These are phyloP conservation scores for Naganishia onofrii DNA, from an alignment of 768 basidiomycete genomes.

Conservation along the genomic window DNA sequence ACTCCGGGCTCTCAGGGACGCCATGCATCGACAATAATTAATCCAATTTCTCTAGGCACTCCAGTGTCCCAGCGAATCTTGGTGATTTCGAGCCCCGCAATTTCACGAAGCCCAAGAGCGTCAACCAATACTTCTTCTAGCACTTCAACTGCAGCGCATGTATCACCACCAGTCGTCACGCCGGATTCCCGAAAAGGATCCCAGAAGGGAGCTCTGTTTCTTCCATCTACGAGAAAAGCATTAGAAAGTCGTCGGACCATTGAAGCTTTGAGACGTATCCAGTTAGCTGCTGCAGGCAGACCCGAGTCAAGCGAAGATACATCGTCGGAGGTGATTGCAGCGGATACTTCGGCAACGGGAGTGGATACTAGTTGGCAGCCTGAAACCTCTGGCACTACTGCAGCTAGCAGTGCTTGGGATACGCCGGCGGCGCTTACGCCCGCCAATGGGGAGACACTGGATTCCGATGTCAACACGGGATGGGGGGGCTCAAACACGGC, in stretches of 20 bases:
- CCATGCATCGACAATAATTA: not conserved
- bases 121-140: not conserved
- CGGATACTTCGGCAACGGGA: not conserved
- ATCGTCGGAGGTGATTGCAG: not conserved
- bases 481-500: not conserved
- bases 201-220: constrained; percentile 2
- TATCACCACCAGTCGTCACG: not conserved
- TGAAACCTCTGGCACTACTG: not conserved
- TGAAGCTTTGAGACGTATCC: constrained; percentile 8
- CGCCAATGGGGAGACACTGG: not conserved
- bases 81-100: not conserved
- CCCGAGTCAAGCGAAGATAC: not conserved
- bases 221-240: constrained; percentile 17
- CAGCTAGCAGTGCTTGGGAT: not conserved
- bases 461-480: not conserved
- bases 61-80: not conserved
- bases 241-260: constrained; percentile 17
- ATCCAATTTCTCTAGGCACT: not conserved
- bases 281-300: constrained; percentile 7
- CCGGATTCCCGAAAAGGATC: constrained; percentile 5
- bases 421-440: not conserved
- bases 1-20: not conserved
- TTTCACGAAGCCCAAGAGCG: not conserved
- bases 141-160: not conserved
- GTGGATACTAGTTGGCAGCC: not conserved